Percentiles rank a stretch among this genome's conserved stretches.
These are phyloP conservation scores for Achlya hypogyna DNA, from an alignment of 352 stramenopile species.

Conservation along the genomic window DNA sequence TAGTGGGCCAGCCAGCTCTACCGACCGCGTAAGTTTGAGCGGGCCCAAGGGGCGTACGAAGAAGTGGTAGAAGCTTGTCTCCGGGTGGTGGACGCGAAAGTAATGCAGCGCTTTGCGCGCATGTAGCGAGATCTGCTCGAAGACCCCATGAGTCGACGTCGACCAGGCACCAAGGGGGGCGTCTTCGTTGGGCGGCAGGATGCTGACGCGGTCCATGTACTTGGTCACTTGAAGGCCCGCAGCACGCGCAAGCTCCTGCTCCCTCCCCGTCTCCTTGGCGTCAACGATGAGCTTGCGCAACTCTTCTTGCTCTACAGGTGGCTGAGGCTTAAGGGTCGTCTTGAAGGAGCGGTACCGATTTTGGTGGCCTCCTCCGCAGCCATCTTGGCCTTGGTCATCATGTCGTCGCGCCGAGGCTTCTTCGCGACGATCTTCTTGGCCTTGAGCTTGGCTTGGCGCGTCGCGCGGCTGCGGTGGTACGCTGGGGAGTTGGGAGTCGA, in stretches of 20 bases:
- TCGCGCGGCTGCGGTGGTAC: conserved; percentile 55
- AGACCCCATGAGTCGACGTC: conserved; percentile 70
- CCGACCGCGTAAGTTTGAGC: neutral
- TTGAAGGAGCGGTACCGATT: conserved; percentile 25
- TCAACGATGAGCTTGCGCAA: conserved; percentile 73
- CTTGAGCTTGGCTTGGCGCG: conserved; percentile 47
- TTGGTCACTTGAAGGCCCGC: conserved; percentile 73
- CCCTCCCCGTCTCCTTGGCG: conserved; percentile 63
- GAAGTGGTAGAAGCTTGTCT: conserved; percentile 81
- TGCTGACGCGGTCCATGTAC: conserved; percentile 74
- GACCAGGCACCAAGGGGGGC: conserved; percentile 70
- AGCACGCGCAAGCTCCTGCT: conserved; percentile 65
- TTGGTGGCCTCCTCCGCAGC: conserved; percentile 79
- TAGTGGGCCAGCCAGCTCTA: conserved; percentile 74
- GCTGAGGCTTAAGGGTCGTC: neutral
- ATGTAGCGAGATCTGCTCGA: conserved; percentile 67
- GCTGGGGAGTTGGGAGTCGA: conserved; percentile 76
- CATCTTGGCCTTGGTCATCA: conserved; percentile 80
- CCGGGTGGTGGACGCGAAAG: conserved; percentile 75
- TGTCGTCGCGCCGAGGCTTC: conserved; percentile 60
- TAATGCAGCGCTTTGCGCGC: conserved; percentile 67
- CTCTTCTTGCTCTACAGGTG: conserved; percentile 59
- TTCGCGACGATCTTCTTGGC: conserved; percentile 83
- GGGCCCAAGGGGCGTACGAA: conserved; percentile 25
- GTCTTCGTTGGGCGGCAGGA: conserved; percentile 70